Percentiles rank a stretch among this genome's conserved stretches.
phyloP scores from a whole-genome alignment of 768 basidiomycete genomes.

The Trametes cingulata region DNA sequence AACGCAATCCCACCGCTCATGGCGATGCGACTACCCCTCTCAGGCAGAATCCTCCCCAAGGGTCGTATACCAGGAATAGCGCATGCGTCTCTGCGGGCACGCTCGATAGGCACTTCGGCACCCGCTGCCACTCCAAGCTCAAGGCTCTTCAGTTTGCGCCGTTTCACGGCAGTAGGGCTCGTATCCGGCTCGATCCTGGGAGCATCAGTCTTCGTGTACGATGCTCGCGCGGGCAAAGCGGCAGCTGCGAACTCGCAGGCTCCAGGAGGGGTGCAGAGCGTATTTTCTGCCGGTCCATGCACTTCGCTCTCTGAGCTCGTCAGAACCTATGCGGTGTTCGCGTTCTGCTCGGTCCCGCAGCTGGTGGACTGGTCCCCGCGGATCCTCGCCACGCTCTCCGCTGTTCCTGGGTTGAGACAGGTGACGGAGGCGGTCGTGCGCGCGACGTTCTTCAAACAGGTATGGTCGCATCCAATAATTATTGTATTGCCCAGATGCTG shows the following conservation, averaged over 20 bases:
- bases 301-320: constrained; percentile 43
- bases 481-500: too few relatives aligned
- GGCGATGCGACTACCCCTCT: neutral
- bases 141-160: neutral
- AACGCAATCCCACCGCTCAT: neutral
- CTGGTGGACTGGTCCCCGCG: constrained; percentile 76
- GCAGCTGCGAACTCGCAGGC: constrained; percentile 24
- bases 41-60: neutral
- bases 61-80: neutral
- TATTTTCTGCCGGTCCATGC: constrained; percentile 6
- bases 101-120: neutral
- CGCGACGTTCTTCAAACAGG: constrained; percentile 84
- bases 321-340: constrained; percentile 80
- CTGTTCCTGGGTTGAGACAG: constrained; percentile 58
- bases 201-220: constrained; percentile 2
- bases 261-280: neutral
- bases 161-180: neutral
- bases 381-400: constrained; percentile 57
- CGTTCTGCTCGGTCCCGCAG: constrained; percentile 72
- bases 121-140: neutral
- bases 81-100: neutral
- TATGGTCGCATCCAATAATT: too few relatives aligned
- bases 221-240: constrained; percentile 10
- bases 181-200: neutral
- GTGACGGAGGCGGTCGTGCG: constrained; percentile 71